Conservation (phyloP, 345 rosid species). For the Zanthoxylum bungeanum region DNA sequence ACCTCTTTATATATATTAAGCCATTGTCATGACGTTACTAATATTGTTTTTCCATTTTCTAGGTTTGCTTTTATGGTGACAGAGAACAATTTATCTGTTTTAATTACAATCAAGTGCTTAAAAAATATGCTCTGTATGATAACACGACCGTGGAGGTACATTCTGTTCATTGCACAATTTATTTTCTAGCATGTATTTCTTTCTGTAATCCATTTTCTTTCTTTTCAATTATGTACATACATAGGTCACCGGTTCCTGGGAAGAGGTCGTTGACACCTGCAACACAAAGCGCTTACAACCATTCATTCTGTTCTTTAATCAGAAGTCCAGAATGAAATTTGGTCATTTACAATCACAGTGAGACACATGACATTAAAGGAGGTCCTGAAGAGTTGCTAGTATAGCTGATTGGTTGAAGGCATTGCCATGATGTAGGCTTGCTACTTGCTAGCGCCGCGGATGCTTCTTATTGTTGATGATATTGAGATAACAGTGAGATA, state of each 20-base stretch:
- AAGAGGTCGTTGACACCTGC: background rate
- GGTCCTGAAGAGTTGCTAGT: background rate
- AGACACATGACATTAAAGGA: background rate
- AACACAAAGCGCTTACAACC: background rate
- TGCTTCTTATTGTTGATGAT: no score
- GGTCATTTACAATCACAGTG: background rate
- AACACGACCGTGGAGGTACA: background rate
- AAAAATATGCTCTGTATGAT: background rate
- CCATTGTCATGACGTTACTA: no score
- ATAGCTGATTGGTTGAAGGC: background rate
- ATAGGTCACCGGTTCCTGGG: constrained; percentile 2
- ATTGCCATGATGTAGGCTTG: background rate
- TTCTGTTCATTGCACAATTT: background rate
- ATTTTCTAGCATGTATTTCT: background rate
- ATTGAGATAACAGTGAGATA: no score
- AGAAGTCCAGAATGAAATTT: background rate
- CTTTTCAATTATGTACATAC: background rate
- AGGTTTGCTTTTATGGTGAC: background rate
- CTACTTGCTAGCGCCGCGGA: no score
- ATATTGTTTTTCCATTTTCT: background rate
- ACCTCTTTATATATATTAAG: no score
- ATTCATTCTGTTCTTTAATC: background rate
- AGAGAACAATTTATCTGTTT: background rate
- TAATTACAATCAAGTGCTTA: background rate
- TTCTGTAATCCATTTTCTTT: background rate